Conservation (phyloP, 306 rosid genomes). For the Vachellia collinsii region DNA sequence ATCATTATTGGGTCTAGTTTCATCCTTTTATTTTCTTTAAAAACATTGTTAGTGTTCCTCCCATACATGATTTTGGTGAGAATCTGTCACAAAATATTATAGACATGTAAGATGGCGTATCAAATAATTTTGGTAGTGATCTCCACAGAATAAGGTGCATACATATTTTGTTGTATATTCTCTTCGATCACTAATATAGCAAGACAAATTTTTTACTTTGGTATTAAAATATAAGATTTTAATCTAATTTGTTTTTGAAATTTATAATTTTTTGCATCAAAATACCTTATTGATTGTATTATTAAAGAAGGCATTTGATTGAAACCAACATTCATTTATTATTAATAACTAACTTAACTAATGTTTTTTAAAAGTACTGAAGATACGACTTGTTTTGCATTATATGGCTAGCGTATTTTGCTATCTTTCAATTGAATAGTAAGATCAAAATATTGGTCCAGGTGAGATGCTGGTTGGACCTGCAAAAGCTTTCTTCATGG, state of each 20-base stretch:
- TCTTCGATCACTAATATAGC: too few relatives aligned
- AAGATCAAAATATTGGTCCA: slow-evolving; percentile 35
- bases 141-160: not conserved
- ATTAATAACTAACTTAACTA: too few relatives aligned
- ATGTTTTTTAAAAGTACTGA: too few relatives aligned
- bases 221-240: not conserved
- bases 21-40: not conserved
- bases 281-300: too few relatives aligned
- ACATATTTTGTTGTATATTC: not conserved
- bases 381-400: not conserved
- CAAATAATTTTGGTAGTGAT: not conserved
- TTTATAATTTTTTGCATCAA: too few relatives aligned
- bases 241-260: too few relatives aligned
- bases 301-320: too few relatives aligned
- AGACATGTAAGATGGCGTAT: not conserved
- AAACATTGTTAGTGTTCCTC: not conserved
- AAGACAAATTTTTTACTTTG: too few relatives aligned
- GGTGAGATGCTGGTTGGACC: slow-evolving; percentile 90
- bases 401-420: not conserved
- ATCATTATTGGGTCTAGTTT: not conserved
- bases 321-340: too few relatives aligned
- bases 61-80: not conserved
- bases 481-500: slow-evolving; percentile 75
- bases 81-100: not conserved
- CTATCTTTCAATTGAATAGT: slow-evolving; percentile 7